These are phyloP conservation scores for Setaria viridis DNA, from an alignment of 202 grass and related monocot genomes.

Conservation along the genomic window DNA sequence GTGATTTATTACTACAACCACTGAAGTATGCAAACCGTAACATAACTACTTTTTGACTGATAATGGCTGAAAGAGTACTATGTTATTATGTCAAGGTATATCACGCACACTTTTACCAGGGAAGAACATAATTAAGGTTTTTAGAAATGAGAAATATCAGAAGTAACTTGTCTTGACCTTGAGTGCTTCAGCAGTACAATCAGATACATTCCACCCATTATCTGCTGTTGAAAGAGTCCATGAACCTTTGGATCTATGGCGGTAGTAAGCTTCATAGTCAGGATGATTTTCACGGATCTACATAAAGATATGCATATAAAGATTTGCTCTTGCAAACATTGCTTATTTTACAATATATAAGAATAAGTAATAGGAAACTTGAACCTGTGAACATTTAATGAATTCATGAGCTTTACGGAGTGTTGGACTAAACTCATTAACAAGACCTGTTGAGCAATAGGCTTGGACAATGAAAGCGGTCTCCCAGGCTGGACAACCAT, in stretches of 20 bases:
- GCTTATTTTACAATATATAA: neutral
- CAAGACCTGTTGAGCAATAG: conserved; percentile 57
- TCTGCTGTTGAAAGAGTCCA: conserved; percentile 57
- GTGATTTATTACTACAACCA: neutral
- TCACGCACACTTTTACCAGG: neutral
- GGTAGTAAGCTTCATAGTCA: conserved; percentile 21
- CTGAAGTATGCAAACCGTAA: neutral
- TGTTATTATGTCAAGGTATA: neutral
- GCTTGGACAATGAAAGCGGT: conserved; percentile 62
- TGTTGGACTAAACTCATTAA: conserved; percentile 44
- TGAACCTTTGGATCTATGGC: conserved; percentile 47
- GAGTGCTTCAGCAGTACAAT: conserved; percentile 48
- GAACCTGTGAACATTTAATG: conserved; percentile 70
- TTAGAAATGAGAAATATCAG: neutral
- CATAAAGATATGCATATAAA: neutral
- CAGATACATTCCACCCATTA: conserved; percentile 39
- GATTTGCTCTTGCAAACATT: neutral
- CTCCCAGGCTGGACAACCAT: conserved; percentile 61
- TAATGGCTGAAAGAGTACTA: neutral
- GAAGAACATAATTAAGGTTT: neutral
- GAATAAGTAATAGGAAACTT: neutral
- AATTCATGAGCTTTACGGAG: conserved; percentile 67
- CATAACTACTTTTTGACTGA: neutral
- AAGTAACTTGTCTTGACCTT: conserved; percentile 34
- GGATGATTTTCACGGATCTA: conserved; percentile 47